These are phyloP conservation scores for Penicillium griseofulvum DNA, from an alignment of 2,329 filamentous ascomycete species.

Conservation along the genomic window DNA sequence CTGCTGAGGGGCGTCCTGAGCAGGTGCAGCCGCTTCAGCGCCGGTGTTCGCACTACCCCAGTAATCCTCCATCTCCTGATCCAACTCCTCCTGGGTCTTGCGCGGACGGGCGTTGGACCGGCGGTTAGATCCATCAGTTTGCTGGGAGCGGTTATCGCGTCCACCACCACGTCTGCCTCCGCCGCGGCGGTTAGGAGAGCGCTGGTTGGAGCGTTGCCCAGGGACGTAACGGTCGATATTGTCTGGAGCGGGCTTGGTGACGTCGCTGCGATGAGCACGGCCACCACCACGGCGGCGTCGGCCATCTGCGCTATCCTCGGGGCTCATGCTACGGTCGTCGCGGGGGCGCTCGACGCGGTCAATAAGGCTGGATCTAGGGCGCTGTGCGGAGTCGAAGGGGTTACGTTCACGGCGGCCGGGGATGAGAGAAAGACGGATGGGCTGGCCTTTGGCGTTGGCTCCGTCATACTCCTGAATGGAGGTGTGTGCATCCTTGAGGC, in stretches of 20 bases:
- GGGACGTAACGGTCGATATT: conserved; percentile 80
- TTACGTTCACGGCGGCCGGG: conserved; percentile 48
- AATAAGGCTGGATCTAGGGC: conserved; percentile 61
- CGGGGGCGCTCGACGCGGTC: conserved; percentile 56
- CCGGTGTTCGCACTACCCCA: conserved; percentile 56
- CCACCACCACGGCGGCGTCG: conserved; percentile 40
- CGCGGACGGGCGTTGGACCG: conserved; percentile 58
- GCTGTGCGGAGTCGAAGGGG: conserved; percentile 51
- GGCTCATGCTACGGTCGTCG: conserved; percentile 44
- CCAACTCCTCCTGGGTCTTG: conserved; percentile 88
- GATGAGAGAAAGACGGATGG: conserved; percentile 70
- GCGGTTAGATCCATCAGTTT: conserved; percentile 29
- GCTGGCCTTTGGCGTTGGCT: conserved; percentile 85
- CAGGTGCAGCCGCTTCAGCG: conserved; percentile 37
- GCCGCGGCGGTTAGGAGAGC: conserved; percentile 41
- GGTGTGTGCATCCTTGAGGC: conserved; percentile 65
- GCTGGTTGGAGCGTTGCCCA: conserved; percentile 48
- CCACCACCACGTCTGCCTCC: conserved; percentile 52
- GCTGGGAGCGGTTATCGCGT: conserved; percentile 35
- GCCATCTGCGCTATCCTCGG: conserved; percentile 35
- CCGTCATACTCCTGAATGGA: conserved; percentile 82
- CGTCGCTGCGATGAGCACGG: conserved; percentile 53
- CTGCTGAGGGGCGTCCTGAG: conserved; percentile 25
- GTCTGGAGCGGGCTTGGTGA: conserved; percentile 57
- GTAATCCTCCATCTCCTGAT: conserved; percentile 97